Evolutionary conservation across 345 rosid genomes (phyloP), one percentile per base, ranked within the genome.

Genomic region (Ricinus communis): DNA sequence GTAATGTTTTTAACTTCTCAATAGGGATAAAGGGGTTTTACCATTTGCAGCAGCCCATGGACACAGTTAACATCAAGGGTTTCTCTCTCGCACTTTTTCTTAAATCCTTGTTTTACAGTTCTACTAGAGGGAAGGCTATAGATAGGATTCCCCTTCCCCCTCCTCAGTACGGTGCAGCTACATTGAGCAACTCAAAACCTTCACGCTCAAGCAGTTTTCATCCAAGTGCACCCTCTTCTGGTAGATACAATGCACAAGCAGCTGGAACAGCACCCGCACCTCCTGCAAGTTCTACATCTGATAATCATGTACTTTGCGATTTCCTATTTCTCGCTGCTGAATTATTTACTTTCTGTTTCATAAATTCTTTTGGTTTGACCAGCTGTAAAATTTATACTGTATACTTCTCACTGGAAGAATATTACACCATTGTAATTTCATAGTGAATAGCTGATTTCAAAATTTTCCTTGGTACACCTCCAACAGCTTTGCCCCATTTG

Each of bases 111-210:
- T 62, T 54, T 5, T 2, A 9, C 88, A 96, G 96, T 57, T 51
- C 58, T 24, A 50, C 24, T 7, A 86, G 76, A 30, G 96, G 96
- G 70, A 81, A 52, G 52, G 62, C 80, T 63, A 74, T 91, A 11
- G 85, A 81, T 79, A 87, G 97, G 80, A 74, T 89, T 79, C 77
- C 98, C 22, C 90, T 91, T 68, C 95, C 93, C 22, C 96, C 98
- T 53, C 96, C 97, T 50, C 81, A 74, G 45, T 82, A 86, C 51
- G 82, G 83, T 46, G 69, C 70, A 7, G 66, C 68, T 70, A 72
- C 80, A 62, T 61, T 64, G 49, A 40, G 72, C 58, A 69, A 75
- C 25, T 76, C 61, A 28, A 73, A 72, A 62, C 74, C 71, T 46
- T 50, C 71, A 27, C 49, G 3, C 10, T 69, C 77, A 21, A 73